phyloP scores from a whole-genome alignment of 768 basidiomycete species.

The Xerocomellus amylosporus region DNA sequence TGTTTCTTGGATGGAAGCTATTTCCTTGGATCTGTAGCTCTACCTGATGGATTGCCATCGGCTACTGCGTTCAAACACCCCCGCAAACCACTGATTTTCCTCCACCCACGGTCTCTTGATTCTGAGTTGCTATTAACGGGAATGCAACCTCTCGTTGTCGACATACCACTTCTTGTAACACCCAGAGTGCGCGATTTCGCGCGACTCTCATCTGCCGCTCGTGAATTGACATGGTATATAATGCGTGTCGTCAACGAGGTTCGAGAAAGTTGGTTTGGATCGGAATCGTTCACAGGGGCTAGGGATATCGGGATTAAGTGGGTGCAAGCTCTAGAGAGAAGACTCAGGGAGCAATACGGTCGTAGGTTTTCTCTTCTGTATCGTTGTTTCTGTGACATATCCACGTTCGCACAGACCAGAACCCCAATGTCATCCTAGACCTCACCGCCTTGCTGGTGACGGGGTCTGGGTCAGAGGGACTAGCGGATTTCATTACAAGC shows the following conservation, averaged over 20 bases:
- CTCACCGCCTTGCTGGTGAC: slow-evolving; percentile 68
- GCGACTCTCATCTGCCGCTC: slow-evolving; percentile 61
- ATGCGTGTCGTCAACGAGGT: slow-evolving; percentile 72
- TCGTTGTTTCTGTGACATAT: slow-evolving; percentile 7
- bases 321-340: slow-evolving; percentile 61
- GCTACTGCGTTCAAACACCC: slow-evolving; percentile 43
- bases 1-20: slow-evolving; percentile 77
- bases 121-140: slow-evolving; percentile 27
- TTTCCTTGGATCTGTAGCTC: slow-evolving; percentile 54
- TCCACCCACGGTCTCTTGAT: slow-evolving; percentile 38
- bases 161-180: slow-evolving; percentile 56
- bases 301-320: slow-evolving; percentile 72
- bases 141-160: slow-evolving; percentile 43
- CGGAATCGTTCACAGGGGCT: slow-evolving; percentile 61
- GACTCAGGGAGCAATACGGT: slow-evolving; percentile 64
- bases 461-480: slow-evolving; percentile 66
- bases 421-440: slow-evolving; percentile 65
- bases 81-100: slow-evolving; percentile 45
- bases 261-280: slow-evolving; percentile 70
- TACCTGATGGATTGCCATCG: slow-evolving; percentile 33
- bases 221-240: slow-evolving; percentile 70
- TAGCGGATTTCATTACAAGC: slow-evolving; percentile 73
- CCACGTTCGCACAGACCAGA: slow-evolving; percentile 44
- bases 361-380: slow-evolving; percentile 42
- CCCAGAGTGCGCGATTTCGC: slow-evolving; percentile 67